These are phyloP conservation scores for Colletotrichum spinosum DNA, from an alignment of 2,329 filamentous ascomycete genomes.

Conservation along the genomic window DNA sequence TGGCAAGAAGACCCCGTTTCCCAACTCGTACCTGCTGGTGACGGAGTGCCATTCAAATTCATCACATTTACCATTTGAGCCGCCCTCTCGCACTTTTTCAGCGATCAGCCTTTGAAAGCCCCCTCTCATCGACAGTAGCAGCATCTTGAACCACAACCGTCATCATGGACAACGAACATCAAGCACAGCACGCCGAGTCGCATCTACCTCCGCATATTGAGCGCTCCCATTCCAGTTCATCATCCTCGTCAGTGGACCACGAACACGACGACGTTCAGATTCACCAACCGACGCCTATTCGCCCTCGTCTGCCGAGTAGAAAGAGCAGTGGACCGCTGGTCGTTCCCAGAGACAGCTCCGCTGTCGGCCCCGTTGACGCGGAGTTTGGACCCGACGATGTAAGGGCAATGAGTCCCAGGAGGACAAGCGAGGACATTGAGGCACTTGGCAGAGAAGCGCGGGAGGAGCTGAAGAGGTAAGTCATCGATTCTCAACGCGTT, in stretches of 20 bases:
- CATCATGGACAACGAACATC: conserved; percentile 41
- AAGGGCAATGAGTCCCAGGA: conserved; percentile 91
- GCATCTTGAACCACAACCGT: not conserved
- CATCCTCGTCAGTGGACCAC: conserved; percentile 45
- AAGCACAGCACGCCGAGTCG: conserved; percentile 38
- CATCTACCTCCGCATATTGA: conserved; percentile 48
- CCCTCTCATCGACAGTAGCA: not conserved
- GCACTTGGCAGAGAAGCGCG: conserved; percentile 86
- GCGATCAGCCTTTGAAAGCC: not conserved
- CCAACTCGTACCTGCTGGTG: conserved; percentile 30
- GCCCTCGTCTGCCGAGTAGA: conserved; percentile 77
- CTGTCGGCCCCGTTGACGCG: conserved; percentile 78
- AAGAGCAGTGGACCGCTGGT: conserved; percentile 88
- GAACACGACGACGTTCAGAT: conserved; percentile 54
- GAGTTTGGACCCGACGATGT: conserved; percentile 89
- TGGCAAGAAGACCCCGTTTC: conserved; percentile 37
- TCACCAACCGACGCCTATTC: conserved; percentile 63
- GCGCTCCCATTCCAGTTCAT: conserved; percentile 49
- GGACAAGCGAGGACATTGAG: conserved; percentile 92
- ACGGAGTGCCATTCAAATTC: conserved; percentile 31
- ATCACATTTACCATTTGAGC: conserved; percentile 30
- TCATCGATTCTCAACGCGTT: not conserved
- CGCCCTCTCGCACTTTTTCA: conserved; percentile 22
- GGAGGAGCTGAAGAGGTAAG: conserved; percentile 70
- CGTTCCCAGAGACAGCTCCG: conserved; percentile 80